These are phyloP conservation scores for Eleusine coracana DNA, from an alignment of 176 grass and related monocot genomes.

Conservation along the genomic window DNA sequence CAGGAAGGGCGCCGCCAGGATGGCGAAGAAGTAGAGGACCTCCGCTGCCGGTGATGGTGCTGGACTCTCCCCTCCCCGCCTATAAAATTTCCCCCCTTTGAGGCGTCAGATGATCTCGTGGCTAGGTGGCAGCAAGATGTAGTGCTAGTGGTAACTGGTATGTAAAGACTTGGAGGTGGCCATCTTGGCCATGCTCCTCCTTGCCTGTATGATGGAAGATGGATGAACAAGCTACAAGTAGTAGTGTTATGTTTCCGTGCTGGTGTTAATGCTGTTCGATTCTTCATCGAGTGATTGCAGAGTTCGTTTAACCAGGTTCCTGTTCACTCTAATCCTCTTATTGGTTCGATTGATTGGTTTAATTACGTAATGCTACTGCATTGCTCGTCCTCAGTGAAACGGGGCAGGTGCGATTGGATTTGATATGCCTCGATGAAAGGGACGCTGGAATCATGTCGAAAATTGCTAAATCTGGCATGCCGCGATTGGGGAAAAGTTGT, in stretches of 20 bases:
- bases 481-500: background rate
- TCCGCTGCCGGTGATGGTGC: too few species aligned
- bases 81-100: background rate
- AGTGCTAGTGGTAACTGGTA: background rate
- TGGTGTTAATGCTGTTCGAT: background rate
- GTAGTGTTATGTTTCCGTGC: background rate
- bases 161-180: conserved; percentile 9
- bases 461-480: background rate
- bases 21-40: conserved; percentile 63
- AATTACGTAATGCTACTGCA: background rate
- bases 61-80: background rate
- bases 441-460: background rate
- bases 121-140: background rate
- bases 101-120: background rate
- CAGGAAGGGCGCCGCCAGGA: conserved; percentile 48
- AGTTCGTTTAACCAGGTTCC: background rate
- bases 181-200: background rate
- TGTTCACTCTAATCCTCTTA: background rate
- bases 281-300: background rate
- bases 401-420: background rate
- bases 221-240: background rate
- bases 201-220: background rate
- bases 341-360: background rate
- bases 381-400: background rate
- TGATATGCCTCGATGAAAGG: background rate